phyloP scores from a whole-genome alignment of 2,329 filamentous ascomycete genomes.

The Cladobotryum protrusum region DNA sequence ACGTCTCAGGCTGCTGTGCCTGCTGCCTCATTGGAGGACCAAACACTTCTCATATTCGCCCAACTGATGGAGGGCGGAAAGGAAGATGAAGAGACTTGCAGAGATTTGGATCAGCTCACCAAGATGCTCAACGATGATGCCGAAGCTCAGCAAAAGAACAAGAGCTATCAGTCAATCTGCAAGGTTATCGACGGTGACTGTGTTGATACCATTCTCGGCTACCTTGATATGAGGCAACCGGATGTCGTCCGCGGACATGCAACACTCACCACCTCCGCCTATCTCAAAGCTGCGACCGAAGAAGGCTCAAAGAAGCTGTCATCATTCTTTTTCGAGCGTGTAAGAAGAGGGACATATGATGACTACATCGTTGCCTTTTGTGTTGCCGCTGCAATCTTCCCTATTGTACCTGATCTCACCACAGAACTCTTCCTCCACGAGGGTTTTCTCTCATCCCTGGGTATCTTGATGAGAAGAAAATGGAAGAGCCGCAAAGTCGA shows the following conservation, averaged over 20 bases:
- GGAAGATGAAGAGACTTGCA: slow-evolving; percentile 66
- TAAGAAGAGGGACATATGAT: slow-evolving; percentile 72
- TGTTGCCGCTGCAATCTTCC: slow-evolving; percentile 82
- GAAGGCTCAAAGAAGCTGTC: slow-evolving; percentile 64
- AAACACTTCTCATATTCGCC: slow-evolving; percentile 73
- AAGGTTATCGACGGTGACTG: slow-evolving; percentile 65
- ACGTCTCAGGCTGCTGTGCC: slow-evolving; percentile 24
- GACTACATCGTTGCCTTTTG: slow-evolving; percentile 90
- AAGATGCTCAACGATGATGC: slow-evolving; percentile 53
- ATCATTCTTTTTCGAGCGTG: slow-evolving; percentile 65
- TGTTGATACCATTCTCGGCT: slow-evolving; percentile 78
- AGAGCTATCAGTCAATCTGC: slow-evolving; percentile 44
- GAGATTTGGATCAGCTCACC: slow-evolving; percentile 52
- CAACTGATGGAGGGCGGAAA: slow-evolving; percentile 86
- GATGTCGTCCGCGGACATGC: slow-evolving; percentile 72
- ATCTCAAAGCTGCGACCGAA: slow-evolving; percentile 70
- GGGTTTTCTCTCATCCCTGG: slow-evolving; percentile 73
- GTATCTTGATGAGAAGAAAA: slow-evolving; percentile 68
- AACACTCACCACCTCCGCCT: slow-evolving; percentile 73
- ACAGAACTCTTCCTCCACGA: slow-evolving; percentile 79
- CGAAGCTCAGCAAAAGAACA: slow-evolving; percentile 36
- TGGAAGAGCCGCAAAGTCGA: slow-evolving; percentile 84
- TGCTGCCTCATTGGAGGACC: slow-evolving; percentile 45
- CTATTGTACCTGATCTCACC: slow-evolving; percentile 70
- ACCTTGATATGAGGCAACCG: slow-evolving; percentile 76